Conservation (phyloP, 2,329 filamentous ascomycete species). For the Cordyceps sp. region DNA sequence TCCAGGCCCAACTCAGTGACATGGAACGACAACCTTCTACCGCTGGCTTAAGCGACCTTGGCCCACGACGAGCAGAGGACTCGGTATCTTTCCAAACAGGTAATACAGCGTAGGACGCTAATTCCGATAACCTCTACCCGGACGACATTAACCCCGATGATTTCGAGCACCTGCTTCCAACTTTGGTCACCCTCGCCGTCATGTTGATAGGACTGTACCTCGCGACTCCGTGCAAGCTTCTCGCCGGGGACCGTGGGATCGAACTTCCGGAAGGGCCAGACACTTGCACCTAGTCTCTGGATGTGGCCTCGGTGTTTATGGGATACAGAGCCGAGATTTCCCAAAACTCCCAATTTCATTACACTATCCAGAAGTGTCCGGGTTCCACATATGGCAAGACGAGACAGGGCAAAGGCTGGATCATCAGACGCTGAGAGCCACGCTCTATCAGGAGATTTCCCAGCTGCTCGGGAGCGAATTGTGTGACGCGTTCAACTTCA, state of each 20-base stretch:
- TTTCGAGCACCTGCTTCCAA: neutral
- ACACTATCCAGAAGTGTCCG: neutral
- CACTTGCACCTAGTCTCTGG: neutral
- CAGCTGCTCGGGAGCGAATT: neutral
- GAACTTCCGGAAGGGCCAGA: neutral
- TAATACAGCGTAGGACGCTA: no score
- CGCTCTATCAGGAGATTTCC: neutral
- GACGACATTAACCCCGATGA: neutral
- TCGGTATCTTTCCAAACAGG: no score
- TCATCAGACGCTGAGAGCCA: neutral
- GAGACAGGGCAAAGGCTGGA: neutral
- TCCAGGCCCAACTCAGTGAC: slow-evolving; percentile 1
- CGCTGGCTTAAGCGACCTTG: neutral
- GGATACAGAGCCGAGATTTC: neutral
- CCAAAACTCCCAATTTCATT: neutral
- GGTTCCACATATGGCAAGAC: neutral
- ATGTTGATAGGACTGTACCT: neutral
- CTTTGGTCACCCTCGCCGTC: neutral
- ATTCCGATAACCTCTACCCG: neutral
- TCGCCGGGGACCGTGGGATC: neutral
- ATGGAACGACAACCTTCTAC: no score
- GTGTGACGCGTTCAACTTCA: neutral
- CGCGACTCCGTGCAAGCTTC: neutral
- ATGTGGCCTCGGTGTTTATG: neutral
- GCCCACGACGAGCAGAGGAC: neutral